These are phyloP conservation scores for Cordyceps javanica DNA, from an alignment of 2,329 filamentous ascomycete genomes.

Conservation along the genomic window DNA sequence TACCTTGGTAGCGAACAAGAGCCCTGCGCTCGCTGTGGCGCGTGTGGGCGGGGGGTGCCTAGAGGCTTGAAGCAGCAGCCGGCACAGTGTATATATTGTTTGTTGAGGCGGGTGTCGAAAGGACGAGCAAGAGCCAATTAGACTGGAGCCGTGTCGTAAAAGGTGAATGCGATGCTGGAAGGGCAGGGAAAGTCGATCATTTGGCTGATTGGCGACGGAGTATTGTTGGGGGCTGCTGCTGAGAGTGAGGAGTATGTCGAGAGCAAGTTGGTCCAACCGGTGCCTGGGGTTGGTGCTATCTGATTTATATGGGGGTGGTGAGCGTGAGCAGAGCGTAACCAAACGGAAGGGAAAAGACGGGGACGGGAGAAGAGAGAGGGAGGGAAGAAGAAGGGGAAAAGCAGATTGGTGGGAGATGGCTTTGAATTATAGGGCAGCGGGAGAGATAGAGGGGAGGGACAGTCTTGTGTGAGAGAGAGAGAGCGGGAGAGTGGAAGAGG, in stretches of 20 bases:
- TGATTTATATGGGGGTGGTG: not conserved
- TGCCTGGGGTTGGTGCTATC: not conserved
- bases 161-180: not conserved
- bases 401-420: not conserved
- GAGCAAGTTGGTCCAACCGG: not conserved
- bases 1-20: not conserved
- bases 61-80: not conserved
- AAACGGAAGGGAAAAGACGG: not conserved
- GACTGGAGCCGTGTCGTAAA: conserved; percentile 6
- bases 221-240: not conserved
- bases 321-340: not conserved
- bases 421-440: not conserved
- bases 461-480: no score
- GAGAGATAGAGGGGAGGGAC: no score
- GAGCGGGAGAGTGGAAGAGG: no score
- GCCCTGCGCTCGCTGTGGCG: conserved; percentile 10
- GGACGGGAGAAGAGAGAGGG: not conserved
- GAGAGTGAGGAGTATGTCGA: not conserved
- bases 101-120: not conserved
- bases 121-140: not conserved
- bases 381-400: no score
- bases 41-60: conserved; percentile 8
- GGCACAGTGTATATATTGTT: no score
- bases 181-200: not conserved
- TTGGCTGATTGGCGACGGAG: not conserved